These are phyloP conservation scores for Teunomyces aglyptinius DNA, from an alignment of 805 yeast species.

Conservation along the genomic window DNA sequence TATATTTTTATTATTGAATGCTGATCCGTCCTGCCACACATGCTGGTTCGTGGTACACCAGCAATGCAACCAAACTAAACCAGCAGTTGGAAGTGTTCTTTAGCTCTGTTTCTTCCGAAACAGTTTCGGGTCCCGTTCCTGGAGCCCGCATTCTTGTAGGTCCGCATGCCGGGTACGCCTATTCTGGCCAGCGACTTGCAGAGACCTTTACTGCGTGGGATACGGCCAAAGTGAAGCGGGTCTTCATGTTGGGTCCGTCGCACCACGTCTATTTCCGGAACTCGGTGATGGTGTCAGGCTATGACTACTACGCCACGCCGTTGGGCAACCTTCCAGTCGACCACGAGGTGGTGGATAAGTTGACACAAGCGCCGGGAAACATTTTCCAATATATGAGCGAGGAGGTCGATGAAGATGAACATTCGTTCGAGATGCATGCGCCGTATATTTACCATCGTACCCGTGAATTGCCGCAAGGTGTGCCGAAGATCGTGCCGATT, in stretches of 20 bases:
- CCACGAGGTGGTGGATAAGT: conserved; percentile 33
- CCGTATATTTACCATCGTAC: conserved; percentile 64
- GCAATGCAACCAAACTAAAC: conserved; percentile 41
- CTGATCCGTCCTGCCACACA: conserved; percentile 68
- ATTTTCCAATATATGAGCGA: conserved; percentile 55
- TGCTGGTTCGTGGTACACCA: conserved; percentile 87
- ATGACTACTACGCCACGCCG: conserved; percentile 70
- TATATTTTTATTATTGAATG: conserved; percentile 8
- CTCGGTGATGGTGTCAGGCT: conserved; percentile 52
- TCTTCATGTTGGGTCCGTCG: conserved; percentile 88
- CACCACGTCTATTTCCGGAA: conserved; percentile 82
- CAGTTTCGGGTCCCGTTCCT: conserved; percentile 6
- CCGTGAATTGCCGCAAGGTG: conserved; percentile 25
- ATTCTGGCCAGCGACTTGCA: conserved; percentile 75
- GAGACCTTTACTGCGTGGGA: conserved; percentile 76
- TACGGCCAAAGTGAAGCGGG: conserved; percentile 50
- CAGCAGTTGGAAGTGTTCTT: conserved; percentile 52
- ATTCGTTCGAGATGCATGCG: conserved; percentile 91
- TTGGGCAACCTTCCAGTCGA: conserved; percentile 76
- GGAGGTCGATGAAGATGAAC: conserved; percentile 77
- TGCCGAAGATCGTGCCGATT: conserved; percentile 67
- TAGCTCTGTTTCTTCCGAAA: conserved; percentile 26
- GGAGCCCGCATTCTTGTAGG: conserved; percentile 44
- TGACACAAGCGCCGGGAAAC: conserved; percentile 32
- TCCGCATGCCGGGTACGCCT: conserved; percentile 87